Evolutionary conservation across 225 moss, liverwort and hornwort species (phyloP).

Genomic region (Takakia lepidozioides): DNA sequence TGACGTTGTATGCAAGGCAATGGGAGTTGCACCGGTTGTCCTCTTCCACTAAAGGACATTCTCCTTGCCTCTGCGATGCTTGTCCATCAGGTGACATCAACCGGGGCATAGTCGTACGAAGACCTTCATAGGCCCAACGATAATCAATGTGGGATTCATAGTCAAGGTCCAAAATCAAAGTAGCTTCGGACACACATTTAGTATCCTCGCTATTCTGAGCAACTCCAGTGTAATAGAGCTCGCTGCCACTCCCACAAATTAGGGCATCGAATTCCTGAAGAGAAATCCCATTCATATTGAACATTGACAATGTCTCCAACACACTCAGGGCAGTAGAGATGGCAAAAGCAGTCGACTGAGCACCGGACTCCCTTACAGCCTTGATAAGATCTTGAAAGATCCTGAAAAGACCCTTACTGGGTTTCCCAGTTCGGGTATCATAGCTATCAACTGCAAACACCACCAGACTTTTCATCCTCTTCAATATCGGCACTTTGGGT

Average conservation of each 20-base stretch:
- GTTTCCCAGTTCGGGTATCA: background rate
- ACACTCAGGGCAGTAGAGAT: conserved; percentile 22
- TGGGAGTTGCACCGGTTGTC: conserved; percentile 25
- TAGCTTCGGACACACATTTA: too few species aligned
- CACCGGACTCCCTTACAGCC: background rate
- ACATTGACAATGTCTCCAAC: conserved; percentile 12
- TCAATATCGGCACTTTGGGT: background rate
- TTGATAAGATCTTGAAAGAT: conserved; percentile 4
- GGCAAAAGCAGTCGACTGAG: conserved; percentile 12
- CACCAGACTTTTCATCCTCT: conserved; percentile 6
- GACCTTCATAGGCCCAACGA: conserved; percentile 21
- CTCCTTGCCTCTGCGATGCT: background rate
- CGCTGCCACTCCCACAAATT: conserved; percentile 27
- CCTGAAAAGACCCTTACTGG: background rate
- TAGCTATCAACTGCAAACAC: conserved; percentile 13
- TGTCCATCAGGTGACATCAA: conserved; percentile 10
- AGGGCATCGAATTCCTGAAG: conserved; percentile 26
- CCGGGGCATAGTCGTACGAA: conserved; percentile 16
- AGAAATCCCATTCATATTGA: conserved; percentile 7
- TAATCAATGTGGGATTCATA: conserved; percentile 30
- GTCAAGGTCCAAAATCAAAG: conserved; percentile 18
- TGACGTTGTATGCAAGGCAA: conserved; percentile 34
- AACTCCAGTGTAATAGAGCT: conserved; percentile 19
- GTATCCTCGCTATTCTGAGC: background rate
- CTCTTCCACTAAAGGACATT: conserved; percentile 18